Base-by-base conservation (phyloP, 2,329 filamentous ascomycete species). In the Dryadomyces sulphureus region DNA sequence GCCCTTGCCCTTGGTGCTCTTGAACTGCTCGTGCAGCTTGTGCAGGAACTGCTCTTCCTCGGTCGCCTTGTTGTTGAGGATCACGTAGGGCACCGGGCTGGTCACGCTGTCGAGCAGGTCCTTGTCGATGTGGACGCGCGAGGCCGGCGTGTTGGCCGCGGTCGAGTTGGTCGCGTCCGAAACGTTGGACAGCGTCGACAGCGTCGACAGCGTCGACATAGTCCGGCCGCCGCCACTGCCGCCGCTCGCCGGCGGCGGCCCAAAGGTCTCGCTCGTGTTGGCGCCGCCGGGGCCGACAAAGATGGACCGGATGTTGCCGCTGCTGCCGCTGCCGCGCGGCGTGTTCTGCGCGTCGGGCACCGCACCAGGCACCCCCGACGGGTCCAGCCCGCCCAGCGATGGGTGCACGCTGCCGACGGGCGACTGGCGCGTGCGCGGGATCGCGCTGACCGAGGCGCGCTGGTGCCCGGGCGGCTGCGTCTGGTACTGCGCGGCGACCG, bases 1-100 rank as follows among this genome's bases (percentile, higher is more conserved):
- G 30, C 72, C 70, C 51, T 72, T 72, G 16, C 73, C 73, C 53
- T 71, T 72, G 44, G 65, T 62, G 19, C 65, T 54, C 16, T 65
- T 59, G 52, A 67, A 64, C 21, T 65, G 55, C 55, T 65, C 66
- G 12, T 71, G 63, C n/a, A 70, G 63, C 22, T 69, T 60, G 42
- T 75, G 68, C 27, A 77, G 64, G 44, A 60, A 70, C 20, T 62
- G 62, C 49, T 72, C 67, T 30, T 73, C 66, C 2, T 66, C 62
- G 1, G 68, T 67, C 22, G 69, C 69, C 17, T 62, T 62, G 20
- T 60, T 57, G 46, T 67, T 68, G 38, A 75, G 60, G 4, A n/a
- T 17, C 3, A 47, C 25, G 5, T 41, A 8, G 5, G 35, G 14
- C 3, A 20, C 4, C 4, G 21, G 8, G 2, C 47, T 46, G 4